Evolutionary conservation across 2,329 filamentous ascomycete species (phyloP).

Genomic region (Colletotrichum eleusines): DNA sequence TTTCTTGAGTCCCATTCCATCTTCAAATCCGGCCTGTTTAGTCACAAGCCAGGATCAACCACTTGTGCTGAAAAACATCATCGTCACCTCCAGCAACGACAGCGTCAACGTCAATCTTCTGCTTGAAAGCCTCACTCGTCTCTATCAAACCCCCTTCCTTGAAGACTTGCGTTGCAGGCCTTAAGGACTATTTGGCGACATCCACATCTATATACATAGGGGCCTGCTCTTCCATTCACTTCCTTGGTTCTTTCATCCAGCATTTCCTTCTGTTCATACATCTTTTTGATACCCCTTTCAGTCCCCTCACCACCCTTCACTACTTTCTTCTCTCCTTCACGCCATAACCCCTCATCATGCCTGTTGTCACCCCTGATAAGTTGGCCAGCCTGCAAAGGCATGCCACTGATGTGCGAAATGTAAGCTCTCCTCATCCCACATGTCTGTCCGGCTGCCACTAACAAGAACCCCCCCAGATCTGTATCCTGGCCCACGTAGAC

Average conservation of each 20-base stretch:
- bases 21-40: constrained; percentile 6
- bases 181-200: not conserved
- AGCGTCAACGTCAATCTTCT: not conserved
- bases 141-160: not conserved
- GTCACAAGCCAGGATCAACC: constrained; percentile 28
- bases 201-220: not conserved
- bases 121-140: not conserved
- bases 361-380: constrained; percentile 90
- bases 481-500: constrained; percentile 95
- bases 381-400: constrained; percentile 90
- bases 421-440: constrained; percentile 58
- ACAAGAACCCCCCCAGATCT: constrained; percentile 71
- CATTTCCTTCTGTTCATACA: constrained; percentile 37
- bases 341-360: constrained; percentile 68
- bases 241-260: constrained; percentile 10
- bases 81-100: not conserved
- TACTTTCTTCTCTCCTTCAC: not conserved
- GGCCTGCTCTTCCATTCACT: not conserved
- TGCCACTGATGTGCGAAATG: constrained; percentile 91
- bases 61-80: constrained; percentile 30
- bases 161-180: not conserved
- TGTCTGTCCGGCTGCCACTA: constrained; percentile 41
- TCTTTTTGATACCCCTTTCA: constrained; percentile 38
- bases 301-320: not conserved
- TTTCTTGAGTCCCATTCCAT: constrained; percentile 4